Conservation (phyloP, 1,139 yeast genomes). For the Arxiozyma slooffiae region DNA sequence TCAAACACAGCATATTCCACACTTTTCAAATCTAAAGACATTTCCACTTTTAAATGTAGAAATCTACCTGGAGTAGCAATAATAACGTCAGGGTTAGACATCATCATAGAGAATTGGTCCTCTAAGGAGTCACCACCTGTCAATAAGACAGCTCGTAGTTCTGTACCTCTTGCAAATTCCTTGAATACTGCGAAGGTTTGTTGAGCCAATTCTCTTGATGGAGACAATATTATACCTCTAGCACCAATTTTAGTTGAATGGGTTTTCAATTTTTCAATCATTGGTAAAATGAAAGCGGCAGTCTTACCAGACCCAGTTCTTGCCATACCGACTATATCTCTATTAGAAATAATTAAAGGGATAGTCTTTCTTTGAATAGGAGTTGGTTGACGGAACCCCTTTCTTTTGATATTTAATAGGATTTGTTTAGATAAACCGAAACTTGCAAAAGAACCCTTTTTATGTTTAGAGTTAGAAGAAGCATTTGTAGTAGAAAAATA, state of each 20-base stretch:
- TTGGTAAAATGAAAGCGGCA: constrained; percentile 92
- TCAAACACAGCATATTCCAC: constrained; percentile 90
- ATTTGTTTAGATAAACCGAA: constrained; percentile 76
- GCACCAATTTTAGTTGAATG: constrained; percentile 87
- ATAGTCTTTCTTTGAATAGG: constrained; percentile 95
- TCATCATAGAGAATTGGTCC: constrained; percentile 88
- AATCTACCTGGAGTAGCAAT: constrained; percentile 98
- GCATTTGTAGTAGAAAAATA: constrained; percentile 34
- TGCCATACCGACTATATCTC: constrained; percentile 99
- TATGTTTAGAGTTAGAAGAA: constrained; percentile 54
- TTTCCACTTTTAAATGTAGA: constrained; percentile 88
- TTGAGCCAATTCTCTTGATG: constrained; percentile 77
- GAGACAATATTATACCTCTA: constrained; percentile 80
- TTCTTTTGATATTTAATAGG: constrained; percentile 59
- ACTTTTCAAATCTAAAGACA: constrained; percentile 73
- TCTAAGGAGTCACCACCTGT: constrained; percentile 98
- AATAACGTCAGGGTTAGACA: constrained; percentile 86
- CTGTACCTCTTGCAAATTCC: constrained; percentile 79
- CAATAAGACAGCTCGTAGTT: constrained; percentile 64
- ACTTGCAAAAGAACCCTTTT: constrained; percentile 78
- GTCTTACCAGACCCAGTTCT: constrained; percentile 99
- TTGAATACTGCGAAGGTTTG: constrained; percentile 85
- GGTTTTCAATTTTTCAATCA: constrained; percentile 71
- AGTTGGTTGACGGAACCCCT: constrained; percentile 92
- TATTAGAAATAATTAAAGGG: constrained; percentile 73